phyloP scores from a whole-genome alignment of 768 basidiomycete species.

The Tephrocybe sp. region DNA sequence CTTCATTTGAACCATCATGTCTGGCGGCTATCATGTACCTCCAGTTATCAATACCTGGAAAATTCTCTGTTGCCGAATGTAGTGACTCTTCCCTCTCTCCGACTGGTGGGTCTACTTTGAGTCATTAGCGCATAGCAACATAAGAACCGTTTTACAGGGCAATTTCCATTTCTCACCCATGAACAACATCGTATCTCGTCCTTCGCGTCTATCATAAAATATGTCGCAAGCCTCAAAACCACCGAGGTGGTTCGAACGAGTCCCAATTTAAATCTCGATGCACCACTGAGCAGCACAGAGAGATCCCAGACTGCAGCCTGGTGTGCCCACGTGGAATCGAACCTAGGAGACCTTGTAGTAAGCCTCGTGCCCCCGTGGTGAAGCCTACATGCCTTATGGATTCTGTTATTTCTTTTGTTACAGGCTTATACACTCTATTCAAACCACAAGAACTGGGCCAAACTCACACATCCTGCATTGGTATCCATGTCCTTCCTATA shows the following conservation, averaged over 20 bases:
- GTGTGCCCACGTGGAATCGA: constrained; percentile 60
- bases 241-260: constrained; percentile 20
- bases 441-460: constrained; percentile 57
- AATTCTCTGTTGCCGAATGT: constrained; percentile 60
- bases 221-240: constrained; percentile 51
- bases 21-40: constrained; percentile 66
- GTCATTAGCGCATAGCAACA: background rate
- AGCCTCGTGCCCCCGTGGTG: constrained; percentile 24
- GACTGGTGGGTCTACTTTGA: constrained; percentile 49
- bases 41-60: constrained; percentile 66
- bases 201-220: constrained; percentile 61
- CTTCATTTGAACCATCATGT: constrained; percentile 66
- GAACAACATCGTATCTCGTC: constrained; percentile 48
- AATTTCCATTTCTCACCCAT: constrained; percentile 69
- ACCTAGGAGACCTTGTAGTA: constrained; percentile 71
- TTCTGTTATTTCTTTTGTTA: background rate
- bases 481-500: constrained; percentile 60
- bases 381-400: too few relatives aligned
- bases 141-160: constrained; percentile 41
- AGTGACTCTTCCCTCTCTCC: constrained; percentile 72
- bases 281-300: constrained; percentile 40
- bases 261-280: constrained; percentile 53
- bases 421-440: constrained; percentile 69
- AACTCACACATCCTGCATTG: constrained; percentile 52
- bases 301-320: constrained; percentile 59